Base-by-base conservation (phyloP, 305 asterid genomes). In the Plantago coronopus region DNA sequence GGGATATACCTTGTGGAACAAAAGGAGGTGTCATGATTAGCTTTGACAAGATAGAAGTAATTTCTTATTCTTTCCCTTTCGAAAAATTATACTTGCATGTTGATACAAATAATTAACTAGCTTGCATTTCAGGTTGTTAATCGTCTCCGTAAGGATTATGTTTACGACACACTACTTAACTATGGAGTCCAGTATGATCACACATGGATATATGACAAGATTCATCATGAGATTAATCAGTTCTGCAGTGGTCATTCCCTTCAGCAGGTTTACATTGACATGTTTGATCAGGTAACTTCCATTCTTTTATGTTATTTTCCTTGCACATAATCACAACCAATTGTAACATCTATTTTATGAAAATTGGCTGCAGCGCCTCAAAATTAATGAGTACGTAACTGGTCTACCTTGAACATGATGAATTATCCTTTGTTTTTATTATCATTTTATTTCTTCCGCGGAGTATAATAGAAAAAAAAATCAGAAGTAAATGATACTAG, bases 181-280 rank as follows among this genome's bases (percentile, higher is more conserved):
- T 94, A 87, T 64, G 97, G 99, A 50, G 95, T 94, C 61, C 82
- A 85, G 17, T 94, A 94, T 73, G 99, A 94, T 83, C 66, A 94
- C 71, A 94, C 99, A 21, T 94, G 99, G 99, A 94, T 94, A 74
- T 94, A 94, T 54, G 99, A 94, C 82, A 94, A 94, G 82, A 94
- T 94, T 73, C 99, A 94, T 71, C 99, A 94, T 7, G 99, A 94
- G 85, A 94, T 94, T 76, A 94, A 94, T 81, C 99, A 94, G 80
- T 94, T 94, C 64, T 94, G 99, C 74, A 94, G 99, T 75, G 79
- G 64, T 54, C 99, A 89, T 72, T 80, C 95, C 63, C 97, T 94
- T 70, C 97, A 90, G 79, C 95, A 94, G 80, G 99, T 94, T 76
- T 94, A 94, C 68, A 94, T 94, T 21, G 99, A 94, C 68, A 94